Conservation (phyloP, 805 yeast genomes). For the Wickerhamomyces alni region DNA sequence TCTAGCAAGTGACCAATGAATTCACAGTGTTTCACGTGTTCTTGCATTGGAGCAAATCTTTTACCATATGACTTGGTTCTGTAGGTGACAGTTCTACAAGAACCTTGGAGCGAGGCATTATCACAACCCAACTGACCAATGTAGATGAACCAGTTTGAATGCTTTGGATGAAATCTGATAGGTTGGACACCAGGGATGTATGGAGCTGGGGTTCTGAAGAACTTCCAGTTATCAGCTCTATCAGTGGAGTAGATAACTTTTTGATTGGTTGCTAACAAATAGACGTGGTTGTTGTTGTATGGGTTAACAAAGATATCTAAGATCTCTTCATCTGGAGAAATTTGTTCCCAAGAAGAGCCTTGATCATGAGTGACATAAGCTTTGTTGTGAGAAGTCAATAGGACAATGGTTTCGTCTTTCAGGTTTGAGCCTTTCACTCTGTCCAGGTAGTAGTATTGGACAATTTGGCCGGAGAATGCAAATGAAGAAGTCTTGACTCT, state of each 20-base stretch:
- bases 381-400: constrained; percentile 45
- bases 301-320: constrained; percentile 58
- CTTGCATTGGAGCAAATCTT: constrained; percentile 48
- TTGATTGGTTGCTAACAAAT: constrained; percentile 18
- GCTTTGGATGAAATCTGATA: constrained; percentile 56
- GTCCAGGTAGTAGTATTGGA: constrained; percentile 56
- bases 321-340: constrained; percentile 34
- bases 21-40: constrained; percentile 54
- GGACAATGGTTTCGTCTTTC: constrained; percentile 59
- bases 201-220: constrained; percentile 39
- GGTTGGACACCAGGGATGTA: constrained; percentile 49
- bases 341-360: constrained; percentile 25
- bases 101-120: constrained; percentile 13
- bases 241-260: constrained; percentile 54
- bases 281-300: constrained; percentile 44
- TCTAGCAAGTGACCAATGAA: constrained; percentile 55
- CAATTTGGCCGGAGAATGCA: constrained; percentile 46
- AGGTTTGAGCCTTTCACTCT: constrained; percentile 27
- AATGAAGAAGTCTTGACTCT: constrained; percentile 29
- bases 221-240: constrained; percentile 47
- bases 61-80: constrained; percentile 65
- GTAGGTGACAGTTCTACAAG: constrained; percentile 55
- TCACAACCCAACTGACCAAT: constrained; percentile 57
- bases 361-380: constrained; percentile 62
- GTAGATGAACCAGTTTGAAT: constrained; percentile 58